A percentile compares a stretch with the other conserved stretches of the same genome.
Conservation (phyloP, 2,329 filamentous ascomycete species). For the Byssothecium circinans region DNA sequence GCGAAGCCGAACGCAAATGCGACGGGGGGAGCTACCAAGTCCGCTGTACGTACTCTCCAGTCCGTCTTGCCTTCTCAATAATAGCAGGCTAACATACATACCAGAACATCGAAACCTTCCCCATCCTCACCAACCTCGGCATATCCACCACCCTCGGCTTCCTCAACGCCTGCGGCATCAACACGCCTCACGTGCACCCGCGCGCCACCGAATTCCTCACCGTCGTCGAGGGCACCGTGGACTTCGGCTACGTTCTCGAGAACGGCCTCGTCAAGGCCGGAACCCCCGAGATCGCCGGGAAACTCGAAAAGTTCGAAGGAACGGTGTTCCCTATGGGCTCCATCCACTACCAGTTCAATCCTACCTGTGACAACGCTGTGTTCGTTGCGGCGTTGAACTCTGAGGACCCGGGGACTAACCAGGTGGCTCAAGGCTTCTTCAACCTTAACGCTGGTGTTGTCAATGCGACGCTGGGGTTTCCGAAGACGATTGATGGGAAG, state of each 20-base stretch:
- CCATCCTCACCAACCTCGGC: slow-evolving; percentile 44
- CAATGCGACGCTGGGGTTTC: slow-evolving; percentile 43
- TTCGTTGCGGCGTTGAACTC: slow-evolving; percentile 50
- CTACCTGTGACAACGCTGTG: slow-evolving; percentile 47
- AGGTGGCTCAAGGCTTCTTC: slow-evolving; percentile 50
- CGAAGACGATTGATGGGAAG: slow-evolving; percentile 33
- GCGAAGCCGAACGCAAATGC: slow-evolving; percentile 50
- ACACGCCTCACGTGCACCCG: slow-evolving; percentile 53
- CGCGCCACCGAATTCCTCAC: slow-evolving; percentile 54
- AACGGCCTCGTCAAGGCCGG: slow-evolving; percentile 44
- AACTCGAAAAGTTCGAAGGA: slow-evolving; percentile 46
- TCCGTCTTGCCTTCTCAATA: not conserved
- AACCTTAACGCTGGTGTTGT: slow-evolving; percentile 41
- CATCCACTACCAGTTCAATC: slow-evolving; percentile 55
- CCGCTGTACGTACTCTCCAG: slow-evolving; percentile 21
- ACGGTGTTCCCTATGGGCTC: slow-evolving; percentile 52
- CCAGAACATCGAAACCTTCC: slow-evolving; percentile 45
- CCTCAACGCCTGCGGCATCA: slow-evolving; percentile 51
- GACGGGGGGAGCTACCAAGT: slow-evolving; percentile 52
- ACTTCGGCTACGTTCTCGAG: slow-evolving; percentile 52
- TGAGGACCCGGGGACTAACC: slow-evolving; percentile 48
- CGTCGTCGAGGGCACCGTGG: slow-evolving; percentile 46
- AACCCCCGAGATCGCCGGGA: slow-evolving; percentile 44
- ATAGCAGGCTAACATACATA: not conserved
- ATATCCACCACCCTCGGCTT: slow-evolving; percentile 44